Base-by-base conservation (phyloP, 208 protist species). In the Acanthamoeba lugdunensis region DNA sequence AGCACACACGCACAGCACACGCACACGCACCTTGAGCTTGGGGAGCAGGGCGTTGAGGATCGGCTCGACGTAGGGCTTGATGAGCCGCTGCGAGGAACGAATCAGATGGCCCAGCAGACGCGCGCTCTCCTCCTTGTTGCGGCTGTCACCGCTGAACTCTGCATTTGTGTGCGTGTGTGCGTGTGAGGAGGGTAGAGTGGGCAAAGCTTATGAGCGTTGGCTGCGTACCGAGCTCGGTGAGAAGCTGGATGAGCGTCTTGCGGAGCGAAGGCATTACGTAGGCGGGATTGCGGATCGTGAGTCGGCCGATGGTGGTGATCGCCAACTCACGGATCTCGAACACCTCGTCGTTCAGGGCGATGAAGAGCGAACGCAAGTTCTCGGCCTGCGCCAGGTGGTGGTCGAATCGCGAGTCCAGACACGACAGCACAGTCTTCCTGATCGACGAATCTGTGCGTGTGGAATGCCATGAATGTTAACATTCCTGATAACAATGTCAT, bases 301-400 rank as follows among this genome's bases (percentile, higher is more conserved):
- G 95, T 25, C 98, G 90, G 37, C 97, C 98, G 58, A 99, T 96
- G 6, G 98, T 94, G n/a, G n/a, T 67, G 21, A 99, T 96, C 11
- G 97, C 96, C n/a, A 98, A 77, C 58, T 97, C 96, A 18, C 97
- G 85, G 50, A 98, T 97, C 45, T 94, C 45, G 95, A 98, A 98
- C 1, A 95, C 89, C 89, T 98, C 97, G 90, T 99, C 98, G 91
- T 99, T 98, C 14, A 99, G 91, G 0, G 97, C 97, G 28, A 98
- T 94, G 63, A 98, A 98, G 21, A 99, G 94, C 2, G 91, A 96
- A 48, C 96, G 93, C 18, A 99, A 77, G 91, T 97, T 98, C 61
- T 98, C 95, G 11, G 97, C 95, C 75, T 98, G 96, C 9, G 97
- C 96, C 16, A 98, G 94, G 90, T 97, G 96, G 16, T 95, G 54